Conservation (phyloP, 2,329 filamentous ascomycete species). For the Chrysoporthe deuterocubensis region DNA sequence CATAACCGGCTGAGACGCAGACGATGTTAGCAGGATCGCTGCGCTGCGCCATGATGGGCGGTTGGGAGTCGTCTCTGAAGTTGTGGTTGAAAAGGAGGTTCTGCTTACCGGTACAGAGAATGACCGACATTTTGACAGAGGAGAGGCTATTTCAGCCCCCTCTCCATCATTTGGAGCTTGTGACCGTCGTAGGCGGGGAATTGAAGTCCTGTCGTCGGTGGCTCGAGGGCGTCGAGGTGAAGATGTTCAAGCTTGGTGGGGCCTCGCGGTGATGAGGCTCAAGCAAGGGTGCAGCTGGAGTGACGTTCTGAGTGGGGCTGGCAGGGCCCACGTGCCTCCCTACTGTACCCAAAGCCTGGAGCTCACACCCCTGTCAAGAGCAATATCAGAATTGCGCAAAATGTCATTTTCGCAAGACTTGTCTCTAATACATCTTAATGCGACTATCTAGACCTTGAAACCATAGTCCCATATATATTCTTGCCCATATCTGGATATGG, state of each 20-base stretch:
- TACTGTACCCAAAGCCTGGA: not conserved
- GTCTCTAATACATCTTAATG: not conserved
- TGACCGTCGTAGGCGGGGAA: constrained; percentile 10
- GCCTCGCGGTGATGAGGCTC: constrained; percentile 17
- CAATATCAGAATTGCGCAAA: not conserved
- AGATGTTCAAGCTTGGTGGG: constrained; percentile 17
- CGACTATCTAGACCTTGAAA: not conserved
- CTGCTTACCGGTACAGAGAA: constrained; percentile 62
- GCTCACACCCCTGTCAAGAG: not conserved
- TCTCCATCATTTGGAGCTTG: constrained; percentile 26
- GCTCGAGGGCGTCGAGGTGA: constrained; percentile 18
- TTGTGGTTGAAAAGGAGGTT: constrained; percentile 5
- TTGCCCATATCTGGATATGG: not conserved
- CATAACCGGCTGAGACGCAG: constrained; percentile 56
- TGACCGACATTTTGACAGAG: constrained; percentile 57
- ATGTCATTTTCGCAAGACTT: not conserved
- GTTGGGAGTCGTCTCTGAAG: not conserved
- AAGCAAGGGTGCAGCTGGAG: constrained; percentile 17
- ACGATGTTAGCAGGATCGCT: constrained; percentile 29
- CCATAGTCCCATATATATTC: not conserved
- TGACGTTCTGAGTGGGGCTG: constrained; percentile 17
- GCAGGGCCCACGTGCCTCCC: not conserved
- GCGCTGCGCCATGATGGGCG: not conserved
- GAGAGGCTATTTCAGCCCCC: constrained; percentile 20
- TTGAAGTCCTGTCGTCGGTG: not conserved